Percentiles rank a stretch among this genome's conserved stretches.
These are phyloP conservation scores for Dittrichia graveolens DNA, from an alignment of 129 eudicot species.

Conservation along the genomic window DNA sequence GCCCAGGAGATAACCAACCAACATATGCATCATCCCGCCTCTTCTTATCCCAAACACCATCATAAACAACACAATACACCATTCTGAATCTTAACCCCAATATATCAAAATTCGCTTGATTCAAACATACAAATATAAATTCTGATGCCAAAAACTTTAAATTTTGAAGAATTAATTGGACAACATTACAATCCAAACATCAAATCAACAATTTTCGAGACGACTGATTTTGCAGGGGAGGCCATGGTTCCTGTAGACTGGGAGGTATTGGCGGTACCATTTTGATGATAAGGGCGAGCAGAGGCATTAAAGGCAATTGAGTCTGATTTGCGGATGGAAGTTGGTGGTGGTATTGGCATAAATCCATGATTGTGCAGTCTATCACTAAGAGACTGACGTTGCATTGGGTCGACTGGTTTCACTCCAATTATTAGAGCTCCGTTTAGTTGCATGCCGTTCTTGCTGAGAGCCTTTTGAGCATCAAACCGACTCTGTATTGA, in stretches of 20 bases:
- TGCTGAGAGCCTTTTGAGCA: constrained; percentile 92
- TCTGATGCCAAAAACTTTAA: not conserved
- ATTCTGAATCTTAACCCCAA: not conserved
- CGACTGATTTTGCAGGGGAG: constrained; percentile 76
- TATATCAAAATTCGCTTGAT: not conserved
- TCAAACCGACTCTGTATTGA: constrained; percentile 77
- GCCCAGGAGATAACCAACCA: not conserved
- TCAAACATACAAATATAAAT: not conserved
- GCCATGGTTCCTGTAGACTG: constrained; percentile 82
- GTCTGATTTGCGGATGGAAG: constrained; percentile 49
- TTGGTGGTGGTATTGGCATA: constrained; percentile 70
- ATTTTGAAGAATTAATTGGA: not conserved
- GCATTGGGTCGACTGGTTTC: constrained; percentile 87
- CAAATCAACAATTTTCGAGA: constrained; percentile 72
- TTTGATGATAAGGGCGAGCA: constrained; percentile 51
- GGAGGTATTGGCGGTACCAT: constrained; percentile 41
- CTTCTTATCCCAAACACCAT: not conserved
- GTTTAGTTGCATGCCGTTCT: constrained; percentile 80
- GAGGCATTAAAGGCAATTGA: constrained; percentile 50
- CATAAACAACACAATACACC: not conserved
- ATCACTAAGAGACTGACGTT: constrained; percentile 69
- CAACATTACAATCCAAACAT: constrained; percentile 73
- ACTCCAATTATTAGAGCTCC: constrained; percentile 86
- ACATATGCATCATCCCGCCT: constrained; percentile 16
- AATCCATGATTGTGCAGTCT: constrained; percentile 80